These are phyloP conservation scores for Eucalyptus leucophloia DNA, from an alignment of 345 rosid species.

Conservation along the genomic window DNA sequence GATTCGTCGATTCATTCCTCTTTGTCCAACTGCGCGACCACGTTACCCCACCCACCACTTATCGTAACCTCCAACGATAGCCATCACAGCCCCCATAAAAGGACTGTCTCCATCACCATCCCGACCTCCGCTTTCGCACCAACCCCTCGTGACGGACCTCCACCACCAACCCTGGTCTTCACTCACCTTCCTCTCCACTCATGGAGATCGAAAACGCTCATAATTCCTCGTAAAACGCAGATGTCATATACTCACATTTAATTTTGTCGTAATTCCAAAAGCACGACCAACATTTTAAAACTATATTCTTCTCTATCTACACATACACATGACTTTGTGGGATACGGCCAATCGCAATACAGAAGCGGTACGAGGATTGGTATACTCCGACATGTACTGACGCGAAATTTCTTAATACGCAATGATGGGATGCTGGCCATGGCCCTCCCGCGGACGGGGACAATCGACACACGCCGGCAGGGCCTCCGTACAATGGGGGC, in stretches of 20 bases:
- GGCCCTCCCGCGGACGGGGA: neutral
- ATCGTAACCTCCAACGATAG: neutral
- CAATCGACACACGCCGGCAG: neutral
- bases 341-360: neutral
- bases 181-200: neutral
- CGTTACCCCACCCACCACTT: neutral
- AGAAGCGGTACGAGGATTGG: neutral
- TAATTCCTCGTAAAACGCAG: neutral
- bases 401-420: neutral
- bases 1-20: neutral
- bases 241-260: neutral
- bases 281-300: neutral
- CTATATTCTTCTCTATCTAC: fast-evolving
- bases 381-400: neutral
- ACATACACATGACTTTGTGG: neutral
- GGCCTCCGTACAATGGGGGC: neutral
- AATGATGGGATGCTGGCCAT: neutral
- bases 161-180: neutral
- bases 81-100: neutral
- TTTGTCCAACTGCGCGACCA: neutral
- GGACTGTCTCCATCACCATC: neutral
- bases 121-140: neutral
- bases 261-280: neutral
- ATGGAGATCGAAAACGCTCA: neutral
- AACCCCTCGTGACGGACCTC: neutral